Percentiles rank a stretch among this genome's conserved stretches.
These are phyloP conservation scores for Ophiostoma australiae DNA, from an alignment of 2,329 filamentous ascomycete genomes.

Conservation along the genomic window DNA sequence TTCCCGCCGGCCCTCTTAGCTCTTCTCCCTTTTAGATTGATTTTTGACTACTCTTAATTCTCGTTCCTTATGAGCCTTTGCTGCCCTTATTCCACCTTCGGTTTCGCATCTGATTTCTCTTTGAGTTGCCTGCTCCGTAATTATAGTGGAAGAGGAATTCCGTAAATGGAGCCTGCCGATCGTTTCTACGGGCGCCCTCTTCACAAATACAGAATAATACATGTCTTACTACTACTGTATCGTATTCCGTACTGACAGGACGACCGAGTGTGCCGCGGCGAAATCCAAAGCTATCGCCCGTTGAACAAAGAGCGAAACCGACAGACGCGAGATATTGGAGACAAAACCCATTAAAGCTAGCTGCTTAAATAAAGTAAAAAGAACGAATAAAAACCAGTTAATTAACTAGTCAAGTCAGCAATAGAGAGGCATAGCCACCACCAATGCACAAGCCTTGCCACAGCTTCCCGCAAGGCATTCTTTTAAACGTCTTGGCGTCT, in stretches of 20 bases:
- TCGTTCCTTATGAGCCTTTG: background rate
- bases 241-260: too few relatives aligned
- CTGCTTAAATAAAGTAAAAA: background rate
- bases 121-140: background rate
- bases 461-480: background rate
- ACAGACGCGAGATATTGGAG: background rate
- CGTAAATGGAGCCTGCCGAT: background rate
- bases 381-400: background rate
- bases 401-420: background rate
- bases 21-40: background rate
- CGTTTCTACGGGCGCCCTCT: background rate
- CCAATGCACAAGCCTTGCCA: background rate
- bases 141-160: background rate
- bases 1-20: background rate
- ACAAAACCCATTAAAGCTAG: background rate
- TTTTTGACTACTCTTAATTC: background rate
- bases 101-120: background rate
- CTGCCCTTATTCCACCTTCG: background rate
- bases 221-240: too few relatives aligned
- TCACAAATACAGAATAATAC: background rate
- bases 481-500: background rate
- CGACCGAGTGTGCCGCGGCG: background rate
- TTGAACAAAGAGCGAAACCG: conserved; percentile 1
- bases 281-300: background rate
- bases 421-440: conserved; percentile 1